Evolutionary conservation across 805 yeast species (phyloP).

Genomic region (Yarrowia yakushimensis): DNA sequence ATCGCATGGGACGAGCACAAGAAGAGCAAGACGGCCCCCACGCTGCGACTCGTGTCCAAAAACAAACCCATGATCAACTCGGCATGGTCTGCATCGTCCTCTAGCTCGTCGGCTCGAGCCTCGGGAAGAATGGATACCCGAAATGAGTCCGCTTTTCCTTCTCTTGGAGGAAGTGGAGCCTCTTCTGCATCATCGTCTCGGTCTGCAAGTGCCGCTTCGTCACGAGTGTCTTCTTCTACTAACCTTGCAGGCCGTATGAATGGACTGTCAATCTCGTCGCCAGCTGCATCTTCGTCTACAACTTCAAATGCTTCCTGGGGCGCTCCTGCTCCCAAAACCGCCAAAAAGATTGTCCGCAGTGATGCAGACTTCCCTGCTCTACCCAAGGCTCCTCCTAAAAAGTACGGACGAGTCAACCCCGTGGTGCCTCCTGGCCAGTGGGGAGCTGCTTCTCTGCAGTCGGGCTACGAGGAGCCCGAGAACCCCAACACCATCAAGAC

Average conservation of each 20-base stretch:
- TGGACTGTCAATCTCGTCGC: constrained; percentile 21
- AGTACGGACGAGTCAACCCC: constrained; percentile 24
- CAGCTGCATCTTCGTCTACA: neutral
- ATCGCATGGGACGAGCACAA: constrained; percentile 25
- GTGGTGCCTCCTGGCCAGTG: constrained; percentile 13
- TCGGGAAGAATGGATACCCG: constrained; percentile 4
- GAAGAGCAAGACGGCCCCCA: constrained; percentile 15
- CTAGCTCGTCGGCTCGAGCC: neutral
- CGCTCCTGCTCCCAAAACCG: constrained; percentile 5
- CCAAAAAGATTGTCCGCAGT: constrained; percentile 25
- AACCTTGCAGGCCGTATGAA: constrained; percentile 24
- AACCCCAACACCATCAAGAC: constrained; percentile 19
- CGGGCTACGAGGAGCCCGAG: constrained; percentile 22
- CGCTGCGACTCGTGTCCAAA: neutral
- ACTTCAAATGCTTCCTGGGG: constrained; percentile 3
- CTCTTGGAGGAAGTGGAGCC: constrained; percentile 3
- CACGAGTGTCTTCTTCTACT: constrained; percentile 1
- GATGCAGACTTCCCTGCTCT: constrained; percentile 28
- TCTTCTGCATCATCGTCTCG: constrained; percentile 13
- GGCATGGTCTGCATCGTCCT: constrained; percentile 1
- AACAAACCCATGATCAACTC: constrained; percentile 26
- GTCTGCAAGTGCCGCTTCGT: neutral
- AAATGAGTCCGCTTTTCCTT: constrained; percentile 16
- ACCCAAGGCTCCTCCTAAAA: constrained; percentile 8
- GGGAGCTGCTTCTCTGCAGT: neutral